Evolutionary conservation across 345 rosid genomes (phyloP).

Genomic region (Brassica cretica): DNA sequence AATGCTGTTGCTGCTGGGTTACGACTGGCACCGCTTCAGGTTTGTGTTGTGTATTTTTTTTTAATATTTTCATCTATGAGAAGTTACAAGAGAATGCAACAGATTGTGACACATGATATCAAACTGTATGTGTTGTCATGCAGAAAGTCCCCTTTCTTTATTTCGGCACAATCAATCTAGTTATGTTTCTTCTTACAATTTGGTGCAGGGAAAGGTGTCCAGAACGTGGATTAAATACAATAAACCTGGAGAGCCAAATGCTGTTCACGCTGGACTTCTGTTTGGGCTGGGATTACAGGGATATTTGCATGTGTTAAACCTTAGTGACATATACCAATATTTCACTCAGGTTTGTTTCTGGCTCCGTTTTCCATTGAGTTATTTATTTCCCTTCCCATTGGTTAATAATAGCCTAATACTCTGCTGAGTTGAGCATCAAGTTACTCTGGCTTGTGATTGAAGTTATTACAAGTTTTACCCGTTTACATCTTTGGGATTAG

Average conservation of each 20-base stretch:
- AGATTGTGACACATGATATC: slow-evolving; percentile 8
- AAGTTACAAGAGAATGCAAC: slow-evolving; percentile 10
- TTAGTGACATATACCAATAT: slow-evolving; percentile 81
- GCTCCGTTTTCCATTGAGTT: slow-evolving; percentile 12
- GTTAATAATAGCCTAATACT: slow-evolving; percentile 18
- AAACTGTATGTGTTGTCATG: slow-evolving; percentile 24
- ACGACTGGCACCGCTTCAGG: slow-evolving; percentile 93
- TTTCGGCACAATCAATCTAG: not conserved
- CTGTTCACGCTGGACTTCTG: slow-evolving; percentile 88
- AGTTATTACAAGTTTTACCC: slow-evolving; percentile 10
- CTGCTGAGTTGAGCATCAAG: slow-evolving; percentile 23
- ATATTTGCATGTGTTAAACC: slow-evolving; percentile 68
- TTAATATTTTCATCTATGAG: not conserved
- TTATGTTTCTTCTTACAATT: slow-evolving; percentile 22
- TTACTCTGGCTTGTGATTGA: slow-evolving; percentile 15
- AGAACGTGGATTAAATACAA: slow-evolving; percentile 94
- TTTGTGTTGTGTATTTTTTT: slow-evolving; percentile 37
- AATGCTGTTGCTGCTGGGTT: slow-evolving; percentile 99
- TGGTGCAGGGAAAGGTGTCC: slow-evolving; percentile 87
- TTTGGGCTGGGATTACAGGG: slow-evolving; percentile 96
- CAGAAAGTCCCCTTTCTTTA: slow-evolving; percentile 9
- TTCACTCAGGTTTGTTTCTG: slow-evolving; percentile 66
- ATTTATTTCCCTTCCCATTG: not conserved
- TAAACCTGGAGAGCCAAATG: slow-evolving; percentile 87
- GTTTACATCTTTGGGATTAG: not conserved